Evolutionary conservation across 805 yeast species (phyloP), one percentile per base, ranked within the genome.

Genomic region (Candida railenensis): DNA sequence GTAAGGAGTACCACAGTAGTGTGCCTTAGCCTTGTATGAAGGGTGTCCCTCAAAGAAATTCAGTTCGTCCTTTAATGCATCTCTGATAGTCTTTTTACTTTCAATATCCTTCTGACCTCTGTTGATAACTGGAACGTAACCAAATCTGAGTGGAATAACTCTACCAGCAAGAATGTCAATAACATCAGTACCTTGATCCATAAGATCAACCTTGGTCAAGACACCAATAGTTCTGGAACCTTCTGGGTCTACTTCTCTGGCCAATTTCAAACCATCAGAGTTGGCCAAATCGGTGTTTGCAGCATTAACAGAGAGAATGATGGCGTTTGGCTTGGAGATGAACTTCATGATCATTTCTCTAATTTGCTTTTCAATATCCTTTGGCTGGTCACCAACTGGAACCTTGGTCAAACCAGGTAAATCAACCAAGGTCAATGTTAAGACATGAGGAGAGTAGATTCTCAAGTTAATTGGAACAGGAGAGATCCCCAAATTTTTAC

Each of bases 311-410:
- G 97, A 92, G 46, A 94, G 76, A 49, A 94, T 86, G 53, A 94
- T 88, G 50, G 97, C 96, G 60, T 94, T 92, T 48, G 98, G 98
- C 59, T 90, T 90, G 22, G 96, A 85, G 54, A 94, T 91, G 63
- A 86, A 94, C 67, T 90, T 91, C 78, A 94, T 77, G 41, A 94
- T 76, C 89, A 94, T 85, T 53, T 90, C 96, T 61, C 90, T 84
- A 59, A 94, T 94, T 70, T 89, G 97, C 53, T 79, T 82, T 72
- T 94, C 99, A 54, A 94, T 94, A 67, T 94, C 99, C 58, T 87
- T 86, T 46, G 99, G 99, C 70, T 94, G 99, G 70, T 94, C 99
- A 42, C 99, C 99, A 46, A 94, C 97, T 3, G 99, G 99, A 34
- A 94, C 99, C 65, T 94, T 94, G 36, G 99, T 94, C 60, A 94